Percentiles rank a stretch among this genome's conserved stretches.
Conservation (phyloP, 2,329 filamentous ascomycete genomes). For the Pseudogymnoascus sp. region DNA sequence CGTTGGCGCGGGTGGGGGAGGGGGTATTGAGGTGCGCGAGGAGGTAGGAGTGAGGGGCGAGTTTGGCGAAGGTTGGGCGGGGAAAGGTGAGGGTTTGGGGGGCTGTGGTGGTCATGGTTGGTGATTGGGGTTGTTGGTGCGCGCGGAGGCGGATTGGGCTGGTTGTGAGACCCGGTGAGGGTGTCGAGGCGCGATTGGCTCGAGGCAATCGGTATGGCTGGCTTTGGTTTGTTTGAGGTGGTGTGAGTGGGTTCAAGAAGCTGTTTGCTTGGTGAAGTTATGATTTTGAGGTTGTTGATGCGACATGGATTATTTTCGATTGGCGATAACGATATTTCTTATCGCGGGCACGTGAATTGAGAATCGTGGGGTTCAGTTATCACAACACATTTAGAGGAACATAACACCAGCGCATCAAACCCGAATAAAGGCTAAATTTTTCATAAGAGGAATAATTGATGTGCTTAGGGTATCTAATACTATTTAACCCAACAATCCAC, state of each 20-base stretch:
- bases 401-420: not conserved
- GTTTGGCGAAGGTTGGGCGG: slow-evolving; percentile 73
- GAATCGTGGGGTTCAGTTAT: not conserved
- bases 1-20: slow-evolving; percentile 65
- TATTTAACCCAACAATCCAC: not conserved
- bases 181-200: not conserved
- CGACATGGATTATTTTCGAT: not conserved
- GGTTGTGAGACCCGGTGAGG: not conserved
- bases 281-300: not conserved
- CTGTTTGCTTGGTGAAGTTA: not conserved
- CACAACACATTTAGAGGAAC: not conserved
- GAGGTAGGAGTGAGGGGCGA: slow-evolving; percentile 82
- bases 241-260: not conserved
- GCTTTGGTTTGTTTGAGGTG: not conserved
- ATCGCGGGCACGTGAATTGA: not conserved
- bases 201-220: not conserved
- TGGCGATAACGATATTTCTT: not conserved
- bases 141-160: not conserved
- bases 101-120: slow-evolving; percentile 14
- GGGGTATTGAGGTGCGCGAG: slow-evolving; percentile 73
- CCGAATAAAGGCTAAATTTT: not conserved
- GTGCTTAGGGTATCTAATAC: not conserved
- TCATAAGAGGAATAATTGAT: not conserved
- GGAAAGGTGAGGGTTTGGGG: slow-evolving; percentile 36
- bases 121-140: not conserved